phyloP scores from a whole-genome alignment of 305 asterid genomes.

The Fraxinus albicans region DNA sequence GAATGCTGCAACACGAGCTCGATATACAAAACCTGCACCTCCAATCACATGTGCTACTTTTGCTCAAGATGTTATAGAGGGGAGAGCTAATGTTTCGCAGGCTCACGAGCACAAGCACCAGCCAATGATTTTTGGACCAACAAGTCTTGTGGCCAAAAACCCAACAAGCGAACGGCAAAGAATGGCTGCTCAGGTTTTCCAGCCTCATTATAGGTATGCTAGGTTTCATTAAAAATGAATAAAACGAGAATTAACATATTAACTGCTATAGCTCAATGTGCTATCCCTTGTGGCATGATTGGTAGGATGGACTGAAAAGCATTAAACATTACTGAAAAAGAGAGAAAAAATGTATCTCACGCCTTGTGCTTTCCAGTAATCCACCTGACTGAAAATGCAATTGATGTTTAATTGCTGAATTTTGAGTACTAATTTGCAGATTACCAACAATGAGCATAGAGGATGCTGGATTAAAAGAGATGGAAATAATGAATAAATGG shows the following conservation, averaged over 20 bases:
- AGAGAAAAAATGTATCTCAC: background rate
- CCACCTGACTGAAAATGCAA: background rate
- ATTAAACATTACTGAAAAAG: background rate
- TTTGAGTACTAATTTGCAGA: slow-evolving; percentile 33
- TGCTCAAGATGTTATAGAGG: slow-evolving; percentile 96
- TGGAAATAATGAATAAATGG: slow-evolving; percentile 94
- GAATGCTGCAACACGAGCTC: slow-evolving; percentile 71
- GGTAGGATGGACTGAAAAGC: background rate
- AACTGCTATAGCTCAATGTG: background rate
- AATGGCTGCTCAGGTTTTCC: slow-evolving; percentile 94
- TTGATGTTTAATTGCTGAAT: slow-evolving; percentile 1
- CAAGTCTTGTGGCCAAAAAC: slow-evolving; percentile 70
- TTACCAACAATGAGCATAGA: slow-evolving; percentile 97
- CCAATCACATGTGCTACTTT: slow-evolving; percentile 98
- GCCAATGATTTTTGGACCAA: slow-evolving; percentile 91
- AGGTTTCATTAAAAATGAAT: background rate
- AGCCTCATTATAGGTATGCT: slow-evolving; percentile 77
- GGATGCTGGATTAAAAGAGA: slow-evolving; percentile 94
- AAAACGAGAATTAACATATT: background rate
- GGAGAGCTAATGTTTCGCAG: slow-evolving; percentile 75
- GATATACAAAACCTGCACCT: slow-evolving; percentile 60
- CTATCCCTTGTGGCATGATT: background rate
- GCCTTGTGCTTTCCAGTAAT: background rate
- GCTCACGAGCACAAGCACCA: slow-evolving; percentile 87
- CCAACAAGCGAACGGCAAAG: slow-evolving; percentile 88